Base-by-base conservation (phyloP, 371 early-diverging fungal genomes). In the Mortierella polycephala region DNA sequence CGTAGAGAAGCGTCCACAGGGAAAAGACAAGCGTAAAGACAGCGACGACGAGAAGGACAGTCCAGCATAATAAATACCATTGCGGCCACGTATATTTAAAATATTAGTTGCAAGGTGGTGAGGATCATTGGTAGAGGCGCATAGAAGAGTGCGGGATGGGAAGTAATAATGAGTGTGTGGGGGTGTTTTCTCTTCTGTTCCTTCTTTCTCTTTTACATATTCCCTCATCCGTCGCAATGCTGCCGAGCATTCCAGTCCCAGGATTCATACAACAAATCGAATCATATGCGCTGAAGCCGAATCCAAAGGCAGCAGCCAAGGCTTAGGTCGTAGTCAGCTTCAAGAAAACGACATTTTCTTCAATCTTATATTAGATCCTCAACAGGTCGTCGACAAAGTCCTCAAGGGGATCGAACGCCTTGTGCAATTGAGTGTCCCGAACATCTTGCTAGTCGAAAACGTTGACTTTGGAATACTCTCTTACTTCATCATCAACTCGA, bases 331-430 rank as follows among this genome's bases (percentile, higher is more conserved):
- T 71, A 5, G 60, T 77, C 49, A 55, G 65, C 39, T 71, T 57
- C 76, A 75, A 50, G 71, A 67, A 21, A 75, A 75, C 61, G 76
- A 75, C 30, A 70, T 59, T 21, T 62, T 75, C 64, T 75, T 75
- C 23, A 30, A 67, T 20, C 50, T 55, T 1, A 0, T 54, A 1
- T 30, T 71, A 9, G 39, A 30, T 13, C 67, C 76, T n/a, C 10
- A 23, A 5, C 16, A 7, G 1, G 67, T 70, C 21, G 54, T 75
- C 9, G 60, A 12, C 41, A 62, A 41, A 18, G 16, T 75, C 18
- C 56, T 59, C 12, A n/a, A 41, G 0, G 71, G 76, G 1, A 62
- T 75, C 46, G 45, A 62, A 20, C 62, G 52, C 18, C 60, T 75
- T 23, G 55, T 70, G 39, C 3, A 23, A 14, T 20, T 66, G 20